phyloP scores from a whole-genome alignment of 495 filamentous ascomycete species.

The Penicillium paradoxum region DNA sequence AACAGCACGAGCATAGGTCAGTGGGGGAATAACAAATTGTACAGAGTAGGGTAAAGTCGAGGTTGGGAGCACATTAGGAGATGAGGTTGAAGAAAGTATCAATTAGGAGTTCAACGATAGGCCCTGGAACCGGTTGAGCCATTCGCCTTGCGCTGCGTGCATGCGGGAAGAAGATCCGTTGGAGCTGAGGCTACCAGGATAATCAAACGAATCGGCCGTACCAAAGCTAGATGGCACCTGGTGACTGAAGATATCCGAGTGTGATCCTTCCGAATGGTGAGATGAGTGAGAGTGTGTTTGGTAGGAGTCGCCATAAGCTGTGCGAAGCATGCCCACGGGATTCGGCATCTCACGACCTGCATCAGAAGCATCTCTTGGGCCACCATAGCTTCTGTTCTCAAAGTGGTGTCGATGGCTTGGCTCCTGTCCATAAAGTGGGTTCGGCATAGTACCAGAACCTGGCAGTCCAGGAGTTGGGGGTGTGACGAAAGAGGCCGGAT shows the following conservation, averaged over 20 bases:
- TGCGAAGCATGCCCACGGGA: constrained; percentile 33
- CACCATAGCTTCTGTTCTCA: constrained; percentile 27
- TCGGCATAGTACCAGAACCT: constrained; percentile 22
- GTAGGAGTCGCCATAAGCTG: constrained; percentile 35
- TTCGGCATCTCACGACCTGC: constrained; percentile 29
- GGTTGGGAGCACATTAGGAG: no score
- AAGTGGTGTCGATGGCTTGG: constrained; percentile 34
- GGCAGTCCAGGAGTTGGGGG: constrained; percentile 63
- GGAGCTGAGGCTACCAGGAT: constrained; percentile 19
- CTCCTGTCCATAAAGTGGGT: constrained; percentile 35
- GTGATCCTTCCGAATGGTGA: constrained; percentile 25
- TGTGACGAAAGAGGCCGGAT: constrained; percentile 94
- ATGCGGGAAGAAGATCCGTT: constrained; percentile 29
- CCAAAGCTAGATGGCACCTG: constrained; percentile 30
- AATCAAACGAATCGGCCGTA: constrained; percentile 35
- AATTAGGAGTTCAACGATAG: constrained; percentile 47
- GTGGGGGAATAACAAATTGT: constrained; percentile 7
- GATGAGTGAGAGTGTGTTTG: constrained; percentile 30
- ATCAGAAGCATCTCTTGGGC: constrained; percentile 28
- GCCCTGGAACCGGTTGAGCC: constrained; percentile 45
- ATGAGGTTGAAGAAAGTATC: not conserved
- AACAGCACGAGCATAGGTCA: not conserved
- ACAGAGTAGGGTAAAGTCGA: no score
- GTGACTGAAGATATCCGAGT: constrained; percentile 35
- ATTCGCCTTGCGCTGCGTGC: constrained; percentile 39